Conservation (phyloP, 331 rosid species). For the Quercus lobata region DNA sequence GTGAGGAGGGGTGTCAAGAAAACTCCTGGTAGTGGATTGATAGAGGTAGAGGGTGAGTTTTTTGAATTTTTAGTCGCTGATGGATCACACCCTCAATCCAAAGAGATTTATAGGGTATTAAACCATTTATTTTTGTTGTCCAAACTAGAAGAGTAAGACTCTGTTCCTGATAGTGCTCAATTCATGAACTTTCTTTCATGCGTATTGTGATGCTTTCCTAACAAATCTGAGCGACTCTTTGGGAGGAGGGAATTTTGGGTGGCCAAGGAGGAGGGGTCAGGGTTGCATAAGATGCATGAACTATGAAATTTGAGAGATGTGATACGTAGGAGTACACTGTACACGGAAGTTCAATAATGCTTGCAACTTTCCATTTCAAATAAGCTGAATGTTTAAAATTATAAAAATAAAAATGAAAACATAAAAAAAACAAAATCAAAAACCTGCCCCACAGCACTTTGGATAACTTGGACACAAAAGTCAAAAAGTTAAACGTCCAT, state of each 20-base stretch:
- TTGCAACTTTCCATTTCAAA: no score
- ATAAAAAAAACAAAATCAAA: no score
- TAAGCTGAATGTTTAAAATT: no score
- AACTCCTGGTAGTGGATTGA: slow-evolving; percentile 60
- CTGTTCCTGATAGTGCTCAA: neutral
- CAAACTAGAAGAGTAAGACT: slow-evolving; percentile 25
- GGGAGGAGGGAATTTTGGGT: neutral
- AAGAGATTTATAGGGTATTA: slow-evolving; percentile 49
- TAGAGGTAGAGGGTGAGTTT: slow-evolving; percentile 59
- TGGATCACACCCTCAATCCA: slow-evolving; percentile 59
- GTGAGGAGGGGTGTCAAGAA: slow-evolving; percentile 74
- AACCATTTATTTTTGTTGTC: slow-evolving; percentile 36
- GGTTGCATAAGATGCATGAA: neutral
- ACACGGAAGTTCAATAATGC: neutral
- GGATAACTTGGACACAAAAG: no score
- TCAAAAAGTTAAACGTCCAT: no score
- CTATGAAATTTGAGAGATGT: neutral
- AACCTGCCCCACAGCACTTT: no score
- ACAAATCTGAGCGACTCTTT: neutral
- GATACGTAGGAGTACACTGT: neutral
- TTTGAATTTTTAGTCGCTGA: slow-evolving; percentile 69
- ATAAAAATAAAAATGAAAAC: no score
- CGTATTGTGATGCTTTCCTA: neutral
- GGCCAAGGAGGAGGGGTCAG: neutral
- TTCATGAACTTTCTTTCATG: neutral